These are phyloP conservation scores for Russula olivacea DNA, from an alignment of 768 basidiomycete species.

Conservation along the genomic window DNA sequence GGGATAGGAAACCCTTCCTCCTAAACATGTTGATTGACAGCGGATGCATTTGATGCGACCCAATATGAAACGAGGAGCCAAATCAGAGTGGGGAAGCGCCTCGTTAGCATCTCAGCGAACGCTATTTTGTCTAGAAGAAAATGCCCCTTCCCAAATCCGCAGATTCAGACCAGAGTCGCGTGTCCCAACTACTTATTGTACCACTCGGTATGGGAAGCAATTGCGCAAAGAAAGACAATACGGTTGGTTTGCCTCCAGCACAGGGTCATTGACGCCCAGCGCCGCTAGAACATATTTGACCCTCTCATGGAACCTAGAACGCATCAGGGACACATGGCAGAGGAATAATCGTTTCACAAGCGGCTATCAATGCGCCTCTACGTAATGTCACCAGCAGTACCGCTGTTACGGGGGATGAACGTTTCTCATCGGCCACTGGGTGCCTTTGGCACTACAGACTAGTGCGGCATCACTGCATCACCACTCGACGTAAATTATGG, in stretches of 20 bases:
- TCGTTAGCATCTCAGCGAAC: neutral
- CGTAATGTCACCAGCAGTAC: neutral
- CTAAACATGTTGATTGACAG: slow-evolving; percentile 4
- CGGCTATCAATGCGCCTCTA: neutral
- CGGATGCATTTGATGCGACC: neutral
- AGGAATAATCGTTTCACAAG: neutral
- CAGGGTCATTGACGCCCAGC: too few relatives aligned
- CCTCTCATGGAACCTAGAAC: neutral
- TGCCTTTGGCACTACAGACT: neutral
- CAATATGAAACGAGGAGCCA: neutral
- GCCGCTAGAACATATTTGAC: neutral
- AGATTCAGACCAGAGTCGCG: neutral
- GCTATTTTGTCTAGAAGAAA: neutral
- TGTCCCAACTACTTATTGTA: neutral
- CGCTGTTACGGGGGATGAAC: neutral
- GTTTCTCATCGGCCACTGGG: neutral
- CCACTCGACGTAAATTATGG: neutral
- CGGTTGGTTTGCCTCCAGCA: too few relatives aligned
- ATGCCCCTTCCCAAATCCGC: neutral
- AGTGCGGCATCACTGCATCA: neutral
- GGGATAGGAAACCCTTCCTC: slow-evolving; percentile 5
- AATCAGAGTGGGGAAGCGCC: neutral
- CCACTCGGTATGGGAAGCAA: neutral
- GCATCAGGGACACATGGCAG: neutral
- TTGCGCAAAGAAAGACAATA: neutral